Conservation (phyloP, 768 basidiomycete species). For the Russula abietina region DNA sequence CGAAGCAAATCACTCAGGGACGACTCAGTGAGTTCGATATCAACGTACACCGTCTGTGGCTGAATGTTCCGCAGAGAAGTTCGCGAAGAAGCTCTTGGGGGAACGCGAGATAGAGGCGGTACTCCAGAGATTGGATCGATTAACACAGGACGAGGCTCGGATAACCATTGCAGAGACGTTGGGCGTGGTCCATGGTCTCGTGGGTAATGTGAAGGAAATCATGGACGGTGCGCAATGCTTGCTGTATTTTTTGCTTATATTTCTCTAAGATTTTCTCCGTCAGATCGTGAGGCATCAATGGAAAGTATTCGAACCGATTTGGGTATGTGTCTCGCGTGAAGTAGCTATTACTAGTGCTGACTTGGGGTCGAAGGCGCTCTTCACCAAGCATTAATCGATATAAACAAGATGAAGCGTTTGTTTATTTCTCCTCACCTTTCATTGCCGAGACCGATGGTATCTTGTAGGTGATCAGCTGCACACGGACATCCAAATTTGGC, state of each 20-base stretch:
- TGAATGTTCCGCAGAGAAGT: background rate
- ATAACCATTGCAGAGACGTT: background rate
- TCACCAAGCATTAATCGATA: no score
- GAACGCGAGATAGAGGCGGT: background rate
- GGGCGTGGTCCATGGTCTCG: background rate
- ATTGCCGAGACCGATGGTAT: no score
- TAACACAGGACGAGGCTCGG: constrained; percentile 6
- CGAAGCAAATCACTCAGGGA: constrained; percentile 7
- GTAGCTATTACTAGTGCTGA: background rate
- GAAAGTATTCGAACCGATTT: background rate
- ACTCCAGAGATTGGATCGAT: background rate
- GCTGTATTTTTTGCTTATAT: background rate
- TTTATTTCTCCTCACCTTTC: no score
- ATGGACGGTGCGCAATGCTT: background rate
- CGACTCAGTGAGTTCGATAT: background rate
- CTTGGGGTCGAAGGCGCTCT: background rate
- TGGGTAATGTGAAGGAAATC: no score
- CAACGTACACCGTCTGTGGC: background rate
- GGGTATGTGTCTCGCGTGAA: background rate
- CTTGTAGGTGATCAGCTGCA: no score
- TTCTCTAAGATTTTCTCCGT: background rate
- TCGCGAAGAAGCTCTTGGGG: constrained; percentile 8
- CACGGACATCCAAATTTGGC: no score
- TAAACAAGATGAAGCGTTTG: background rate
- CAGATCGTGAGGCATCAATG: constrained; percentile 7